Evolutionary conservation across 305 asterid genomes (phyloP), one percentile per base, ranked within the genome.

Genomic region (Fraxinus angustifolia): DNA sequence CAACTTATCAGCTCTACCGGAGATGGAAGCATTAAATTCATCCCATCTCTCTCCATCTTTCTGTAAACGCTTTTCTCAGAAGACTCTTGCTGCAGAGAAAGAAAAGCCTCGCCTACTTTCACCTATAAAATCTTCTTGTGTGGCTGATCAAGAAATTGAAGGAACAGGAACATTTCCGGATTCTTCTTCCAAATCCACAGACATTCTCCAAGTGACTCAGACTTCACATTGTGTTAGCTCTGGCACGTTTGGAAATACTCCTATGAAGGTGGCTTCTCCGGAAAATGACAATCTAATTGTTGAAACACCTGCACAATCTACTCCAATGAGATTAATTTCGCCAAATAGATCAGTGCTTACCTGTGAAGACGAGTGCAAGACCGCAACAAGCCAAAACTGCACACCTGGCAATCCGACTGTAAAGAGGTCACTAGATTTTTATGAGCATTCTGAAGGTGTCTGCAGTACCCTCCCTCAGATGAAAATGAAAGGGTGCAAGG

Each of bases 391-490:
- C 88, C 91, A 90, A 82, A 80, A 67, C 31, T 48, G 82, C 84
- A 84, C 79, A 81, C 89, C 88, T 68, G 35, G 89, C 88, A 58
- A 84, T 84, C 86, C 85, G 77, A 72, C 87, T 83, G 98, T 85
- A 73, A 94, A 93, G 81, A 90, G 96, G 82, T 86, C 97, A 34
- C 83, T 94, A 40, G 90, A 90, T 79, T 94, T 94, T 81, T 85
- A 80, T 78, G 83, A 81, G 50, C 83, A 80, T 62, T 70, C 34
- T 38, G 77, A 17, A 73, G 75, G 38, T 72, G 78, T 73, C 21
- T 73, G 14, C 35, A 74, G 26, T 60, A 71, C 80, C 62, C 77
- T 77, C 36, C 50, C 50, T 73, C 45, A 79, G 60, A 62, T 30
- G 60, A 81, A 79, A 70, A 76, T 26, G 38, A 38, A 79, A 71